A percentile compares a stretch with the other conserved stretches of the same genome.
These are phyloP conservation scores for Sungouiella blattae DNA, from an alignment of 805 yeast species.

Conservation along the genomic window DNA sequence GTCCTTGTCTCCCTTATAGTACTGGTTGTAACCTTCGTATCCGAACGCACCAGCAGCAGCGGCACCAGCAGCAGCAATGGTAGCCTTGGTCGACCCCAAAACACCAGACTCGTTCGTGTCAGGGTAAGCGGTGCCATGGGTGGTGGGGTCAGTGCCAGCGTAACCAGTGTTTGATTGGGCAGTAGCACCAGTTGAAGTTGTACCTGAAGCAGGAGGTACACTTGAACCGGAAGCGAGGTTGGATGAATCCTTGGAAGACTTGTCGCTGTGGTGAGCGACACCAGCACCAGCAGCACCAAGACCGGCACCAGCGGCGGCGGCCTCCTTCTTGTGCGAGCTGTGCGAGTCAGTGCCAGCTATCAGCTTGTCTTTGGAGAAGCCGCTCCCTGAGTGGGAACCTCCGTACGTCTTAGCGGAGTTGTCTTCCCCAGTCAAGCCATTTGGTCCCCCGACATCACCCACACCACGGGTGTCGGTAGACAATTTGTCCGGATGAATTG, in stretches of 20 bases:
- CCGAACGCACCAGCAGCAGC: conserved; percentile 20
- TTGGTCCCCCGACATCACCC: neutral
- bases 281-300: conserved; percentile 1
- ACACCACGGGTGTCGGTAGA: neutral
- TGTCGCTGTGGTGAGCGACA: too few relatives aligned
- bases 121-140: too few relatives aligned
- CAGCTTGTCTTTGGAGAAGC: too few relatives aligned
- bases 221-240: too few relatives aligned
- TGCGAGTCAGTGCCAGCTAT: too few relatives aligned
- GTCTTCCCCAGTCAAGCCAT: neutral
- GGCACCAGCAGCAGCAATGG: conserved; percentile 19
- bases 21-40: conserved; percentile 15
- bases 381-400: too few relatives aligned
- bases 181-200: conserved; percentile 2
- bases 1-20: conserved; percentile 7
- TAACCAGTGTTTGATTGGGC: conserved; percentile 1
- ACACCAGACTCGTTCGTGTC: conserved; percentile 4
- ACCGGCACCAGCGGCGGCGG: conserved; percentile 9
- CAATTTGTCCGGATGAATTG: neutral
- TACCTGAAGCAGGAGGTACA: conserved; percentile 1
- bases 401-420: neutral
- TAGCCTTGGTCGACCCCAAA: conserved; percentile 13
- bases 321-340: neutral
- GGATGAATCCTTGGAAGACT: too few relatives aligned
- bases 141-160: too few relatives aligned